phyloP scores from a whole-genome alignment of 1,139 yeast genomes.

The Candida frijolesensis region DNA sequence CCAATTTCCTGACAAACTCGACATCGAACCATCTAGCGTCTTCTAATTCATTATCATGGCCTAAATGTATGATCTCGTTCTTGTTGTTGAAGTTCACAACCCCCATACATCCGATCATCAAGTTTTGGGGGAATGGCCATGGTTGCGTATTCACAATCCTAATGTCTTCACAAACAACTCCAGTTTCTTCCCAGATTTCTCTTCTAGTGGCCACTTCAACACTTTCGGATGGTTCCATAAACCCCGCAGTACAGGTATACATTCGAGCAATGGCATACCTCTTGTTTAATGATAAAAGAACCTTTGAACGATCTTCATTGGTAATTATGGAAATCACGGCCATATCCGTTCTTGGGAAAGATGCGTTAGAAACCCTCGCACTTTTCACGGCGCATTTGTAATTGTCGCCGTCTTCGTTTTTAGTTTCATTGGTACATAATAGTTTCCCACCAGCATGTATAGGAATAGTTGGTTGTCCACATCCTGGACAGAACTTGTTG shows the following conservation, averaged over 20 bases:
- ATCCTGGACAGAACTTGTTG: conserved; percentile 83
- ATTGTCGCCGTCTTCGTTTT: conserved; percentile 17
- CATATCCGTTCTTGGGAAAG: conserved; percentile 92
- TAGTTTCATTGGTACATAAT: conserved; percentile 48
- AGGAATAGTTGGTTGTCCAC: conserved; percentile 72
- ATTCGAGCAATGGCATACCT: conserved; percentile 52
- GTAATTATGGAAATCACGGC: conserved; percentile 82
- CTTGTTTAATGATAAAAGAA: conserved; percentile 71
- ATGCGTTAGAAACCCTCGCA: conserved; percentile 58
- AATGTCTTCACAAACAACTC: conserved; percentile 66
- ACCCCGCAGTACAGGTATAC: conserved; percentile 91
- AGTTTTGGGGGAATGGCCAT: conserved; percentile 94
- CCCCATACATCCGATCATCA: conserved; percentile 92
- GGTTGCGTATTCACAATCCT: conserved; percentile 76
- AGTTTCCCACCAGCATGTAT: conserved; percentile 85
- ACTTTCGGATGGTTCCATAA: conserved; percentile 93
- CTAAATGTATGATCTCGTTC: conserved; percentile 65
- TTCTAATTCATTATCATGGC: conserved; percentile 80
- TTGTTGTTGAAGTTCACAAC: conserved; percentile 63
- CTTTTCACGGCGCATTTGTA: conserved; percentile 56
- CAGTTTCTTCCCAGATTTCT: conserved; percentile 96
- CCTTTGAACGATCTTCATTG: conserved; percentile 58
- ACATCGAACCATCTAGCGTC: conserved; percentile 86
- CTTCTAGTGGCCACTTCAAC: conserved; percentile 85
- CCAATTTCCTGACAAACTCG: conserved; percentile 49